Percentiles rank a stretch among this genome's conserved stretches.
Conservation (phyloP, 2,329 filamentous ascomycete species). For the Paramyrothecium roridum region DNA sequence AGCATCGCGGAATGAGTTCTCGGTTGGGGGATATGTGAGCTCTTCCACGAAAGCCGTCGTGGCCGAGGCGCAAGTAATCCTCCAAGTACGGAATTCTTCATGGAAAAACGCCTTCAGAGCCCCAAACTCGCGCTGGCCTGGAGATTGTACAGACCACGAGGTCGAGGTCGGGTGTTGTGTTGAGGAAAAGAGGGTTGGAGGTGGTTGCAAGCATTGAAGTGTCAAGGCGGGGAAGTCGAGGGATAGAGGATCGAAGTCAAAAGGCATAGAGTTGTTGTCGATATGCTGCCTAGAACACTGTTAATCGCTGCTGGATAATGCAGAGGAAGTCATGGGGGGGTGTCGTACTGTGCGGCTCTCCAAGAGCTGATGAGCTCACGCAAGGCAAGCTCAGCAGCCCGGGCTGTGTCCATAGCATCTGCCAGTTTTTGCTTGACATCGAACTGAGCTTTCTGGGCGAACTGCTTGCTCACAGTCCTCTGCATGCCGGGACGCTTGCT, state of each 20-base stretch:
- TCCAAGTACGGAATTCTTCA: conserved; percentile 66
- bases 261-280: conserved; percentile 53
- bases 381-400: conserved; percentile 80
- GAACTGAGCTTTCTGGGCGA: conserved; percentile 56
- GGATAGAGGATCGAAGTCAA: conserved; percentile 80
- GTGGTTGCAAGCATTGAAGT: conserved; percentile 75
- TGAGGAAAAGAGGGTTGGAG: conserved; percentile 77
- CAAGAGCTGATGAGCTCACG: conserved; percentile 79
- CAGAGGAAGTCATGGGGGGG: background rate
- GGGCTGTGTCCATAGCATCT: conserved; percentile 75
- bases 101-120: conserved; percentile 66
- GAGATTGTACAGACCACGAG: conserved; percentile 79
- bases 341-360: conserved; percentile 75
- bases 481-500: conserved; percentile 32
- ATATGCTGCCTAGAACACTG: conserved; percentile 46
- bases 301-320: conserved; percentile 4
- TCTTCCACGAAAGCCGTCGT: conserved; percentile 51
- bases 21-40: conserved; percentile 42
- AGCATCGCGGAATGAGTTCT: conserved; percentile 35
- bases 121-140: conserved; percentile 69
- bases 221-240: conserved; percentile 85
- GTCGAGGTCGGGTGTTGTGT: conserved; percentile 74
- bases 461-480: conserved; percentile 46
- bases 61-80: conserved; percentile 46
- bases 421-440: conserved; percentile 61